Base-by-base conservation (phyloP, 257 asterid genomes). In the Marsdenia floribunda region DNA sequence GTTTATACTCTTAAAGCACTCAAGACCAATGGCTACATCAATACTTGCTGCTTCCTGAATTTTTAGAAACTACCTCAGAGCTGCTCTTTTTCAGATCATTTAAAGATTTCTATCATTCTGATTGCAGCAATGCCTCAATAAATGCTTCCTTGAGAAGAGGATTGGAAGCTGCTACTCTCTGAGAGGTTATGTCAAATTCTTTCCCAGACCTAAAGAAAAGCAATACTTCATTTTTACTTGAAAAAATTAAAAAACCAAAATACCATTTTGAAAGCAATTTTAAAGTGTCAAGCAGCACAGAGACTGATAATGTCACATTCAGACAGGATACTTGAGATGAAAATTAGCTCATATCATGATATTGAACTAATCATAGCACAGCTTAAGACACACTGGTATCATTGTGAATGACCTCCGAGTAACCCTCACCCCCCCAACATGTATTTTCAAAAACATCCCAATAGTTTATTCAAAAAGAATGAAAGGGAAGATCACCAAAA, bases 141-240 rank as follows among this genome's bases (percentile, higher is more conserved):
- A 90, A 89, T 50, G 87, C 89, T 5, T 85, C 87, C 85, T 89
- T 90, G 64, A 93, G 81, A 58, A 80, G 82, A 65, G 92, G 83
- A 73, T 89, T 90, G 2, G 96, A 84, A 72, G 96, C 97, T 74
- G 98, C 98, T 65, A 90, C 72, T 19, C 96, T 84, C 81, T 87
- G 97, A 70, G 97, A 71, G 16, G 90, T 86, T 83, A 90, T 83
- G 68, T 93, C 90, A 55, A 93, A 88, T 50, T 87, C 88, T 75
- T 78, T 80, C 46, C 95, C 97, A 2, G 95, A 88, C 65, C 97
- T 90, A 86, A 61, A 70, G 24, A 74, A 80, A 26, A 42, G 77
- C 57, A 72, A 58, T 19, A 29, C 18, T 40, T 55, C 63, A 66
- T 49, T 58, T 47, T 47, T 37, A 18, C 64, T 19, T 63, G 69